Percentiles rank a stretch among this genome's conserved stretches.
Evolutionary conservation across 495 filamentous ascomycete species (phyloP).

Genomic region (Xylaria sp.): DNA sequence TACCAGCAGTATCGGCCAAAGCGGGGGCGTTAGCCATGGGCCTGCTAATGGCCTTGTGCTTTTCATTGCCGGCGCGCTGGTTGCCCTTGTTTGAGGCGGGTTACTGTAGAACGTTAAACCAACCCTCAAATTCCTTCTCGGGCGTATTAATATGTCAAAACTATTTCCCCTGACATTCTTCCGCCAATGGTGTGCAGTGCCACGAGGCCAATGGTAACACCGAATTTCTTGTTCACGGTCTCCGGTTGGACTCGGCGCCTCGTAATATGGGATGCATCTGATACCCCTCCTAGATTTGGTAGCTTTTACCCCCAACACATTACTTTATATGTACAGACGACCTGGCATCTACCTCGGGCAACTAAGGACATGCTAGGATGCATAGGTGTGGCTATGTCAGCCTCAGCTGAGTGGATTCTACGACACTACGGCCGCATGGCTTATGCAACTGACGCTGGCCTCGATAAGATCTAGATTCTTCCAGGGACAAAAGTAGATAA

Average conservation of each 20-base stretch:
- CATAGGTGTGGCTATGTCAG: background rate
- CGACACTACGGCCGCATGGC: background rate
- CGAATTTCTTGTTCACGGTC: background rate
- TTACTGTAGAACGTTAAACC: background rate
- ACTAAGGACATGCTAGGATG: background rate
- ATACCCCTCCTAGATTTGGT: background rate
- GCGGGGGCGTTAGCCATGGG: slow-evolving; percentile 23
- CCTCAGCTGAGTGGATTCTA: background rate
- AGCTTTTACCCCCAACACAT: background rate
- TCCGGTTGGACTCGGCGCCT: background rate
- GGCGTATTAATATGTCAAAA: background rate
- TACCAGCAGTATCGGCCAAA: slow-evolving; percentile 29
- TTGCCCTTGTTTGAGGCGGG: slow-evolving; percentile 29
- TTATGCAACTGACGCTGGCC: background rate
- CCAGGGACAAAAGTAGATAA: slow-evolving; percentile 9
- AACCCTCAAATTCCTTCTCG: background rate
- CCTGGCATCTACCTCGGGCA: background rate
- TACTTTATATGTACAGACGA: background rate
- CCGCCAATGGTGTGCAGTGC: slow-evolving; percentile 2
- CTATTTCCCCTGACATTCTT: background rate
- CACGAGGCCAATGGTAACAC: background rate
- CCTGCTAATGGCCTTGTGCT: slow-evolving; percentile 24
- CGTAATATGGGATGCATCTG: background rate
- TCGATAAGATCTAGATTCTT: background rate
- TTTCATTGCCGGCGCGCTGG: slow-evolving; percentile 31